Base-by-base conservation (phyloP, 164 flowering plant genomes). In the Magnolia kwangsiensis region DNA sequence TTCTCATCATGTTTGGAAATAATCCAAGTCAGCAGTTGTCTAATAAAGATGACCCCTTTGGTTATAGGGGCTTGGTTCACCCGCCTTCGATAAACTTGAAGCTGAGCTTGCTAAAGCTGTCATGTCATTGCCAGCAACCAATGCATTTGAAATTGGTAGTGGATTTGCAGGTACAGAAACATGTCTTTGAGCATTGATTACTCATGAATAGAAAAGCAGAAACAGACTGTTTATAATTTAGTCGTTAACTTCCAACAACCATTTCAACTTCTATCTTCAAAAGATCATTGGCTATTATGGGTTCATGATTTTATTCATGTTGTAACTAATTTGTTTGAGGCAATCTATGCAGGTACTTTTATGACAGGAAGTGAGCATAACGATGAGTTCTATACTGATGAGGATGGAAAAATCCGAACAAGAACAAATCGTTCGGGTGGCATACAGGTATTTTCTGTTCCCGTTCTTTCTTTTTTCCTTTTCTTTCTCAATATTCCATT, bases 371-470 rank as follows among this genome's bases (percentile, higher is more conserved):
- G 97, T 82, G 92, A 96, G 83, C 99, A 96, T 80, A 96, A 96
- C 81, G 99, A 93, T 83, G 96, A 90, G 79, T 96, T 96, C 81
- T 90, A 72, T 73, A 83, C 81, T 7, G 97, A 94, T 79, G 86
- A 89, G 79, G 76, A 81, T 81, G 95, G 96, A 71, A 85, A 81
- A 77, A 88, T 96, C 74, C 88, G 98, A 78, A 96, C 98, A 72
- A 90, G 90, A 86, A 92, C 98, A 80, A 96, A 96, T 78, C 91
- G 98, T 29, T 96, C 99, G 81, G 99, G 99, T 75, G 99, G 99
- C 14, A 91, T 94, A 80, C 98, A 96, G 97, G 98, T 81, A n/a
- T 31, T 29, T 4, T 75, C 27, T 67, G 1, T 31, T 37, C 11
- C 10, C 6, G 31, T 72, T 79, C 71, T 69, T 72, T 79, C 71